Evolutionary conservation across 192 early-diverging fungal genomes (phyloP).

Genomic region (Entomortierella beljakovae): DNA sequence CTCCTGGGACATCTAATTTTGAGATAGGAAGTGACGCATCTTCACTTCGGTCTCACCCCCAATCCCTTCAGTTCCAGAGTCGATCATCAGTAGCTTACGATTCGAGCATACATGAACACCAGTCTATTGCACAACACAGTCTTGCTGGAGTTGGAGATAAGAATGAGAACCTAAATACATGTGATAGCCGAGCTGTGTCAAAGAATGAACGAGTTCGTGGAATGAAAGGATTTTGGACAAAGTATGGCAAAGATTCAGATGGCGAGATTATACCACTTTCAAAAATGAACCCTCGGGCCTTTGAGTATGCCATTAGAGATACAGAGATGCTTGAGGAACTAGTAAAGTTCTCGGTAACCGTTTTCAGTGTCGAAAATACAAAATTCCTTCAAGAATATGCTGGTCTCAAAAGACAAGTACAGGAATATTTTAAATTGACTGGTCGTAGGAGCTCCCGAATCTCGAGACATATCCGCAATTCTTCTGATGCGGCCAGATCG

Average conservation of each 20-base stretch:
- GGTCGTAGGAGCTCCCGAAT: neutral
- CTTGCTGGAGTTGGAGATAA: neutral
- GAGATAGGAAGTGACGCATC: constrained; percentile 27
- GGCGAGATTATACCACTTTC: constrained; percentile 37
- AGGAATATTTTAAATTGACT: constrained; percentile 35
- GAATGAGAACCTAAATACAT: neutral
- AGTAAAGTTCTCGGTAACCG: constrained; percentile 43
- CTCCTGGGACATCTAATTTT: constrained; percentile 7
- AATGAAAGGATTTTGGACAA: constrained; percentile 42
- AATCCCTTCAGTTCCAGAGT: neutral
- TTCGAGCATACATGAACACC: neutral
- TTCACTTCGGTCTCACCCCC: constrained; percentile 9
- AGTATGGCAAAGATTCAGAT: constrained; percentile 37
- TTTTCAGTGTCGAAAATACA: constrained; percentile 47
- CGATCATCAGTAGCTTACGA: neutral
- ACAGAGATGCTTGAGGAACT: constrained; percentile 29
- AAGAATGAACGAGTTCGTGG: constrained; percentile 19
- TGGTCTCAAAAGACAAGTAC: constrained; percentile 34
- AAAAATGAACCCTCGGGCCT: constrained; percentile 43
- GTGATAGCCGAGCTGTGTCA: neutral
- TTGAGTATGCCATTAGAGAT: constrained; percentile 46
- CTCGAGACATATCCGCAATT: neutral
- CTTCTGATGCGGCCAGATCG: neutral
- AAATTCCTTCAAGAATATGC: constrained; percentile 53
- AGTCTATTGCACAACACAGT: neutral